phyloP scores from a whole-genome alignment of 768 basidiomycete genomes.

The Mycena epipterygia region DNA sequence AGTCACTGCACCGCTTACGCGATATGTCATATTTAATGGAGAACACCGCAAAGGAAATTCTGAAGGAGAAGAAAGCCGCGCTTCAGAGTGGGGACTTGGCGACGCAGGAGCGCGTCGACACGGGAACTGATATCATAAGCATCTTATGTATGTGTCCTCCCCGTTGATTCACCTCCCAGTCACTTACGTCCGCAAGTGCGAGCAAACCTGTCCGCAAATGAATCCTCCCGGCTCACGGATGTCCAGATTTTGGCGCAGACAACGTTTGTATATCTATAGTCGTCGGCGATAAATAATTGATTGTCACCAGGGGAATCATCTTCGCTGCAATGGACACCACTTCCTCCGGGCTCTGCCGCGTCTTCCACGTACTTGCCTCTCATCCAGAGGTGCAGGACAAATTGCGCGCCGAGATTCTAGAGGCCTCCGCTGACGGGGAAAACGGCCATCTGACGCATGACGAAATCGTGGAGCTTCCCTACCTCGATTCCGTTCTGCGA shows the following conservation, averaged over 20 bases:
- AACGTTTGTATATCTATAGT: slow-evolving; percentile 38
- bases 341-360: slow-evolving; percentile 24
- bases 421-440: slow-evolving; percentile 35
- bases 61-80: slow-evolving; percentile 47
- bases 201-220: slow-evolving; percentile 50
- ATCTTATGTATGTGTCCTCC: slow-evolving; percentile 42
- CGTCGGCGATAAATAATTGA: neutral
- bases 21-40: slow-evolving; percentile 47
- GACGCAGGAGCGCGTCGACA: slow-evolving; percentile 40
- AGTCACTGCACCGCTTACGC: slow-evolving; percentile 39
- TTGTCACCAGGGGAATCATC: slow-evolving; percentile 3
- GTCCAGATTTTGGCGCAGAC: slow-evolving; percentile 50
- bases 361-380: slow-evolving; percentile 23
- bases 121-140: slow-evolving; percentile 55
- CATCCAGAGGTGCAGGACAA: slow-evolving; percentile 39
- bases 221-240: slow-evolving; percentile 50
- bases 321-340: slow-evolving; percentile 33
- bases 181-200: slow-evolving; percentile 41
- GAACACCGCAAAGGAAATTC: slow-evolving; percentile 41
- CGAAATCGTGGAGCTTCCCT: slow-evolving; percentile 36
- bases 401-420: slow-evolving; percentile 41
- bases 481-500: slow-evolving; percentile 43
- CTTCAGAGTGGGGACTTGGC: slow-evolving; percentile 41
- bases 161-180: neutral
- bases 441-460: slow-evolving; percentile 36